Percentiles rank a stretch among this genome's conserved stretches.
These are phyloP conservation scores for Beauveria bassiana DNA, from an alignment of 2,329 filamentous ascomycete genomes.

Conservation along the genomic window DNA sequence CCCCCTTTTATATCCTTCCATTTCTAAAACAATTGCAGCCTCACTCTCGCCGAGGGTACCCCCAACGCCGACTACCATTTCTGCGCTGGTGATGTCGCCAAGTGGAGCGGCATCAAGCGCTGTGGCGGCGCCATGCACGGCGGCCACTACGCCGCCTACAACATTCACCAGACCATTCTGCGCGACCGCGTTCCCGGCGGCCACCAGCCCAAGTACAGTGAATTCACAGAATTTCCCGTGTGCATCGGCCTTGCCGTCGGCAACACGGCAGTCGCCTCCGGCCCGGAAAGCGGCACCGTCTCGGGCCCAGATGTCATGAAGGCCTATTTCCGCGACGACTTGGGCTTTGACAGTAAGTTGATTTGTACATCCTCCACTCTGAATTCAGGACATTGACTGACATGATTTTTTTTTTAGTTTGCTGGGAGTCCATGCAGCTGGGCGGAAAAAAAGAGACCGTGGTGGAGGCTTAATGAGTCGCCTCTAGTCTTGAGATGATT, in stretches of 20 bases:
- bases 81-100: constrained; percentile 60
- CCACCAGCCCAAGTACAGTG: constrained; percentile 36
- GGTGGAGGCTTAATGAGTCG: neutral
- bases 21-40: constrained; percentile 24
- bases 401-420: constrained; percentile 32
- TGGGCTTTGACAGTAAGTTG: constrained; percentile 58
- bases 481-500: neutral
- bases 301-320: constrained; percentile 56
- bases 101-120: constrained; percentile 74
- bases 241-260: constrained; percentile 68
- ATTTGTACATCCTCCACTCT: neutral
- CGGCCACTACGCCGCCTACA: constrained; percentile 58
- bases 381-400: neutral
- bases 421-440: constrained; percentile 47
- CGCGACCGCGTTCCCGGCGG: constrained; percentile 24
- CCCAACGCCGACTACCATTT: constrained; percentile 57
- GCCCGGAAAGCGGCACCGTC: constrained; percentile 46
- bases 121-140: constrained; percentile 69
- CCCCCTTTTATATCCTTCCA: constrained; percentile 8
- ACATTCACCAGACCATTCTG: constrained; percentile 58
- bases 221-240: constrained; percentile 47
- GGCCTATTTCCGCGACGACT: constrained; percentile 59
- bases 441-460: constrained; percentile 24
- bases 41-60: constrained; percentile 45
- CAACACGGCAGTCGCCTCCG: constrained; percentile 59